These are phyloP conservation scores for Yamadazyma buinensis DNA, from an alignment of 1,139 yeast species.

Conservation along the genomic window DNA sequence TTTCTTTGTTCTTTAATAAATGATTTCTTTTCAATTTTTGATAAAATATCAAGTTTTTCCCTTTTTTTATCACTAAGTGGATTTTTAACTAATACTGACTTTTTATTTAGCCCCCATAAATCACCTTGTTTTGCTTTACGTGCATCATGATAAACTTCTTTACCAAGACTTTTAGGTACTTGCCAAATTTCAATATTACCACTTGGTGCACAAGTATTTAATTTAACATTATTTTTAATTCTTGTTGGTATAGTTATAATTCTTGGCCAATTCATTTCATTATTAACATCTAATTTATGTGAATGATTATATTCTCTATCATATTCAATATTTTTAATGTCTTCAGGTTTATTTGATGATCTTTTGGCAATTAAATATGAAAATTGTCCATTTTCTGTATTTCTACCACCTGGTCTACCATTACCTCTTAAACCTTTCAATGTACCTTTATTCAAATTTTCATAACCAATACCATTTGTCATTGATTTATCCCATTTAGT, in stretches of 20 bases:
- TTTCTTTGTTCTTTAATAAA: conserved; percentile 41
- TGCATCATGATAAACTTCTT: conserved; percentile 83
- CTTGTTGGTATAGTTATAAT: conserved; percentile 70
- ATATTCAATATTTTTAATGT: conserved; percentile 33
- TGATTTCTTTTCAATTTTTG: conserved; percentile 40
- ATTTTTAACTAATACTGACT: conserved; percentile 47
- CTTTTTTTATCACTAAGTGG: conserved; percentile 27
- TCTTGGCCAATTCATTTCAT: conserved; percentile 63
- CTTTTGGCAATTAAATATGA: conserved; percentile 76
- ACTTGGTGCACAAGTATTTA: conserved; percentile 76
- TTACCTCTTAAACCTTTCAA: conserved; percentile 45
- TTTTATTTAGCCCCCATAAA: conserved; percentile 80
- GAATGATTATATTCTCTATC: conserved; percentile 27
- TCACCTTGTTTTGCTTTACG: conserved; percentile 85
- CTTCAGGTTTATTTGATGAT: conserved; percentile 31
- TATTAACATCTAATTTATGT: conserved; percentile 20
- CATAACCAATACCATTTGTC: conserved; percentile 50
- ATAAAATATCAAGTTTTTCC: conserved; percentile 34
- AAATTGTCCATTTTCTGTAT: conserved; percentile 69
- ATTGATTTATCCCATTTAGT: conserved; percentile 64
- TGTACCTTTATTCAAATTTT: conserved; percentile 22
- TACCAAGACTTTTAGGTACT: conserved; percentile 73
- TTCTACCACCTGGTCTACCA: conserved; percentile 74
- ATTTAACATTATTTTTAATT: conserved; percentile 75
- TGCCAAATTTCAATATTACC: conserved; percentile 86